phyloP scores from a whole-genome alignment of 139 green algal genomes.

The Bryopsis sp. region DNA sequence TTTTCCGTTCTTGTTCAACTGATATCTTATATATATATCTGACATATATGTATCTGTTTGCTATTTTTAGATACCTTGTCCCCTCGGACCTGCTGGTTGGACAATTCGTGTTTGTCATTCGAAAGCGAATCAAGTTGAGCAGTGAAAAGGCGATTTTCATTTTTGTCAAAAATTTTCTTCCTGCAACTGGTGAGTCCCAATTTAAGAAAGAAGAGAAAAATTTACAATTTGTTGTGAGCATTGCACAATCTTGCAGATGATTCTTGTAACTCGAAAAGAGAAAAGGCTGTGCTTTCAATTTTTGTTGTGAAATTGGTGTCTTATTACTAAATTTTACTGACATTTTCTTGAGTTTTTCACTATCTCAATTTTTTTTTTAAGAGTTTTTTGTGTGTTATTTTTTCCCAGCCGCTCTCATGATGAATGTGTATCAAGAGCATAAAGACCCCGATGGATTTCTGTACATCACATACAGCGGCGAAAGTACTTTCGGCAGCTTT shows the following conservation, averaged over 20 bases:
- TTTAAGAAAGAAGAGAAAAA: too few species aligned
- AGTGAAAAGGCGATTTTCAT: conserved; percentile 99
- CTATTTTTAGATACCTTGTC: conserved; percentile 84
- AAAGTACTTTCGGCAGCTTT: conserved; percentile 74
- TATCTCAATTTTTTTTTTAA: background rate
- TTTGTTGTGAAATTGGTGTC: background rate
- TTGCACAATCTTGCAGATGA: background rate
- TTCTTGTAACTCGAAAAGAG: background rate
- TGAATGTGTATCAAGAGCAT: conserved; percentile 94
- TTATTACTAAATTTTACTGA: background rate
- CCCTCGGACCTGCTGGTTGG: conserved; percentile 93
- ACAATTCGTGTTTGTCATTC: conserved; percentile 99
- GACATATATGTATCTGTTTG: background rate
- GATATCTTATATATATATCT: background rate
- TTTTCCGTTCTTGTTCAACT: background rate
- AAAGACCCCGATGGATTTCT: conserved; percentile 98
- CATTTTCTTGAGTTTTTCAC: background rate
- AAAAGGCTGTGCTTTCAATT: background rate
- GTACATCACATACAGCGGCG: conserved; percentile 93
- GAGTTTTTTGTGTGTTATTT: background rate
- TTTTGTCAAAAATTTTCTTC: conserved; percentile 95
- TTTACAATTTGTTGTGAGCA: background rate
- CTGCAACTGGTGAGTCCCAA: conserved; percentile 68
- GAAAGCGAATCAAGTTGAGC: conserved; percentile 92
- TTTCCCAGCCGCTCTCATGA: conserved; percentile 86